Conservation (phyloP, 2,329 filamentous ascomycete species). For the Neoascochyta sp. region DNA sequence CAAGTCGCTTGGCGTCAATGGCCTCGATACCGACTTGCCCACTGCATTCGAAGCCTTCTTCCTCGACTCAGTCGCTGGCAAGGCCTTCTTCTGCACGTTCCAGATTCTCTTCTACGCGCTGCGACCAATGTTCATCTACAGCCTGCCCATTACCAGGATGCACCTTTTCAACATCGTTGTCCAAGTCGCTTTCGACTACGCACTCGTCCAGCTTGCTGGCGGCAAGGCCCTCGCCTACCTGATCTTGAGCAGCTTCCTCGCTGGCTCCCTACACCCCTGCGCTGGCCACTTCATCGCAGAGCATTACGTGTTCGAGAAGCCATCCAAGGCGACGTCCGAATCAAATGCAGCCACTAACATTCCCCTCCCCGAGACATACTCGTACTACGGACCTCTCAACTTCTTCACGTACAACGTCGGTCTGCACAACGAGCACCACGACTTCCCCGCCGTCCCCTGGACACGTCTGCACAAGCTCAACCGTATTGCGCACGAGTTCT, state of each 20-base stretch:
- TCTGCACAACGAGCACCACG: constrained; percentile 97
- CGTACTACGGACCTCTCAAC: constrained; percentile 93
- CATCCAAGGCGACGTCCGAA: constrained; percentile 53
- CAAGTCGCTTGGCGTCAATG: constrained; percentile 95
- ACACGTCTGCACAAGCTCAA: constrained; percentile 75
- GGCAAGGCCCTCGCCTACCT: constrained; percentile 73
- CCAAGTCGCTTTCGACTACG: constrained; percentile 74
- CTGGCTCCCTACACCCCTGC: constrained; percentile 87
- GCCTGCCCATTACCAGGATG: constrained; percentile 78
- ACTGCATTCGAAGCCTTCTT: constrained; percentile 88
- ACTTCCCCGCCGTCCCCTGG: constrained; percentile 97
- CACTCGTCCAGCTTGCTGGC: constrained; percentile 60
- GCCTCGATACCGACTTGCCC: constrained; percentile 91
- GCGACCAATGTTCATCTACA: constrained; percentile 91
- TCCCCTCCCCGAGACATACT: constrained; percentile 84
- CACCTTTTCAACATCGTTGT: constrained; percentile 76
- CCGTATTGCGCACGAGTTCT: constrained; percentile 83
- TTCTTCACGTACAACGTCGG: constrained; percentile 95
- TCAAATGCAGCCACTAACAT: constrained; percentile 50
- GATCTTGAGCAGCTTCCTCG: constrained; percentile 84
- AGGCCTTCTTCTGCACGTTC: constrained; percentile 98
- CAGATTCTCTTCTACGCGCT: constrained; percentile 99
- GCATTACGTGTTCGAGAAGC: constrained; percentile 58
- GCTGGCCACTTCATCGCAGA: constrained; percentile 98
- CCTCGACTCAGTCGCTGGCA: constrained; percentile 90